Evolutionary conservation across 2,329 filamentous ascomycete genomes (phyloP), one percentile per base, ranked within the genome.

Genomic region (Paraphoma sp.): DNA sequence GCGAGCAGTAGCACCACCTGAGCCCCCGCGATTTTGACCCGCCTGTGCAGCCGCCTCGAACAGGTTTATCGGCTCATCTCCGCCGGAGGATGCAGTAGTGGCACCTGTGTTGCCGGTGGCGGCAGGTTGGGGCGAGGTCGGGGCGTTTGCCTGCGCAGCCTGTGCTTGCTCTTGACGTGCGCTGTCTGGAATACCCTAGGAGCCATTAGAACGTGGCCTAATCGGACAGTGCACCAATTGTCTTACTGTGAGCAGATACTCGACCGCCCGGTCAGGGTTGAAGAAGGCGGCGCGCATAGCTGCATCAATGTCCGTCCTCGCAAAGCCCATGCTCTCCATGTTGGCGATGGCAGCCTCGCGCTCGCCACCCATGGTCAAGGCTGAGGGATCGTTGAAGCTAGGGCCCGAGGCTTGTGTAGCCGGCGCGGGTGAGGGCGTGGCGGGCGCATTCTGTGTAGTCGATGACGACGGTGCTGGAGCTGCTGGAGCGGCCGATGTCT

Each of bases 261-360:
- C 95, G 54, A 99, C 94, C 51, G 95, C 95, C 69, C 95, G 92
- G 77, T 98, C 94, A 12, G 94, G 93, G 81, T 99, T 99, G 84
- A 90, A 96, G 79, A 92, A 99, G 12, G 95, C 95, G 62, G 95
- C 95, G 72, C 94, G 91, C 89, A 99, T 95, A 49, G 95, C 95
- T 46, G 90, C 87, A 68, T 97, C 93, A 66, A 97, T 97, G 73
- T 96, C 90, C 50, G 87, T 82, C 72, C 93, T 86, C 71, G 91
- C 87, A 68, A 99, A 99, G 8, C 95, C 95, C 95, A 99, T 99
- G 64, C 89, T 90, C 80, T 97, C 93, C 93, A 99, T 97, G 75
- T 93, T 92, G 47, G 89, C 85, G 71, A 98, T 89, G 38, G 92
- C 93, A 66, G 89, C 87, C 61, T 91, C 87, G 66, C 93, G 88